Conservation (phyloP, 192 early-diverging fungal species). For the Umbelopsis ramanniana region DNA sequence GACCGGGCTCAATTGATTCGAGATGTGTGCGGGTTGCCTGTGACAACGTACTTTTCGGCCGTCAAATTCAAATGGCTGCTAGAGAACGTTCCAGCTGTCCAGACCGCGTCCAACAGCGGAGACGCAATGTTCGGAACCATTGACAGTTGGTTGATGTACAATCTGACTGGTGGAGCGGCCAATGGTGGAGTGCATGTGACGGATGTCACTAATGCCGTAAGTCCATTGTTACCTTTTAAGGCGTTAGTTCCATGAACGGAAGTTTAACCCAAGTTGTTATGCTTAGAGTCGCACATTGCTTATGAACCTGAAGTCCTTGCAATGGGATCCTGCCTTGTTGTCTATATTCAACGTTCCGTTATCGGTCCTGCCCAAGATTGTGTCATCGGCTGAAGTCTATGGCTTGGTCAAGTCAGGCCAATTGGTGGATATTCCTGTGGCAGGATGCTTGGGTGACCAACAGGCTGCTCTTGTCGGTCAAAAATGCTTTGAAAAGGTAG, state of each 20-base stretch:
- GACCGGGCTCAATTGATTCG: slow-evolving; percentile 26
- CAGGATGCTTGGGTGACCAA: slow-evolving; percentile 92
- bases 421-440: slow-evolving; percentile 74
- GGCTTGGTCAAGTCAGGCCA: slow-evolving; percentile 61
- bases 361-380: slow-evolving; percentile 70
- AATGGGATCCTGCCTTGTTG: slow-evolving; percentile 76
- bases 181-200: slow-evolving; percentile 77
- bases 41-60: slow-evolving; percentile 93
- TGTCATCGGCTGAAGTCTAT: slow-evolving; percentile 81
- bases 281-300: slow-evolving; percentile 81
- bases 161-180: slow-evolving; percentile 75
- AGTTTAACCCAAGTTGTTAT: not conserved
- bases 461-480: slow-evolving; percentile 95
- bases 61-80: slow-evolving; percentile 93
- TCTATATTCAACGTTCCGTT: slow-evolving; percentile 76
- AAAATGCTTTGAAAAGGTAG: slow-evolving; percentile 70
- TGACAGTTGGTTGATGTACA: slow-evolving; percentile 94
- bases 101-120: slow-evolving; percentile 22
- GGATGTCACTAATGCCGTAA: slow-evolving; percentile 88
- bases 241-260: slow-evolving; percentile 9
- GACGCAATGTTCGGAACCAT: slow-evolving; percentile 69
- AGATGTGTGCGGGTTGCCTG: slow-evolving; percentile 78
- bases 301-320: slow-evolving; percentile 81
- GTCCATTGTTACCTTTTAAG: slow-evolving; percentile 21
- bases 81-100: slow-evolving; percentile 65